Base-by-base conservation (phyloP, 2,329 filamentous ascomycete genomes). In the Elsinoe arachidis region DNA sequence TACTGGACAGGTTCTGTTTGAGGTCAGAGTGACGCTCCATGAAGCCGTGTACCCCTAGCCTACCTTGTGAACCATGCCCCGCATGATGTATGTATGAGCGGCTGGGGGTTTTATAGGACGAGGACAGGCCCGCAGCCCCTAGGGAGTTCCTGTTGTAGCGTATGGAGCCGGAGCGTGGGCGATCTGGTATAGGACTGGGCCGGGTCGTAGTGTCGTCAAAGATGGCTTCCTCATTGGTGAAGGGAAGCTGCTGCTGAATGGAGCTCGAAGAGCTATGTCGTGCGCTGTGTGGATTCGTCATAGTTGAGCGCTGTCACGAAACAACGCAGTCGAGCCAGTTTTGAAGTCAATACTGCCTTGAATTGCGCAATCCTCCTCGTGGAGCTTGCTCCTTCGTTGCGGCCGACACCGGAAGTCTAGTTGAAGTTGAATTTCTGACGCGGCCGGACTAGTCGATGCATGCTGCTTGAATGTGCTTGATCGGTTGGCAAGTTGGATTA, bases 1-100 rank as follows among this genome's bases (percentile, higher is more conserved):
- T 72, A 72, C 23, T 69, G 69, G 3, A 69, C 64, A 38, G 62
- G 63, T 81, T 78, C 66, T 84, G 76, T 23, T 33, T 17, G 19
- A 41, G 39, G 44, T 58, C 49, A 58, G 52, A 17, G n/a, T 26
- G 57, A 30, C 38, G 19, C 11, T 7, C 14, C 3, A 19, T 12
- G 15, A 30, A 11, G n/a, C 14, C 21, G 19, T 39, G 9, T 21
- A 23, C n/a, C 56, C 44, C n/a, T 26, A 6, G 9, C 6, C n/a
- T 59, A 61, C 60, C 60, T 56, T 62, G 57, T 7, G 43, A 59
- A 33, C 60, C 61, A 58, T 67, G 66, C 33, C 62, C 60, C 41
- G 61, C 60, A 58, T 64, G 62, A 54, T 70, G 69, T 35, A 72
- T 68, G 58, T 69, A 70, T 43, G 67, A 70, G 46, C 69, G 62